Percentiles rank a stretch among this genome's conserved stretches.
phyloP scores from a whole-genome alignment of 2,329 filamentous ascomycete genomes.

The Botryotinia convoluta region DNA sequence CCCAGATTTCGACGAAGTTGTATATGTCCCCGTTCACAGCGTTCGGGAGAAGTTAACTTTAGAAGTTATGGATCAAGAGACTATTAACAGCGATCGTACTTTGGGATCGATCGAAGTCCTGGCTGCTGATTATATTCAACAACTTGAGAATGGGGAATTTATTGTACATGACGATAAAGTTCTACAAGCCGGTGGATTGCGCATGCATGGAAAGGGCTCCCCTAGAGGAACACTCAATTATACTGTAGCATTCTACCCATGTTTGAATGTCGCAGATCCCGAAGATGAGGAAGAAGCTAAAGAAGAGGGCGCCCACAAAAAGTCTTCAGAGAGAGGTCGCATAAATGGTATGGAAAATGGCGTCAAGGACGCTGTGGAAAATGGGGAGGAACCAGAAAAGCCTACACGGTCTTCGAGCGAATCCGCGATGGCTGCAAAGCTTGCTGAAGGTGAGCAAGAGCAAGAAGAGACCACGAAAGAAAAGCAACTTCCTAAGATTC shows the following conservation, averaged over 20 bases:
- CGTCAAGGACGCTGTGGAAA: slow-evolving; percentile 21
- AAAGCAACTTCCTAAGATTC: slow-evolving; percentile 70
- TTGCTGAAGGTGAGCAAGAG: slow-evolving; percentile 37
- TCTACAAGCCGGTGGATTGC: slow-evolving; percentile 63
- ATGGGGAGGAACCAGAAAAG: slow-evolving; percentile 38
- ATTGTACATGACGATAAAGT: slow-evolving; percentile 74
- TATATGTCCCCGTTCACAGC: slow-evolving; percentile 90
- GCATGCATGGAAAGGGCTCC: slow-evolving; percentile 68
- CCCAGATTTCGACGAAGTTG: slow-evolving; percentile 91
- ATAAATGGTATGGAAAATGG: slow-evolving; percentile 30
- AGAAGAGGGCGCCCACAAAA: slow-evolving; percentile 45
- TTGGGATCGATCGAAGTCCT: slow-evolving; percentile 78
- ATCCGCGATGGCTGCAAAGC: slow-evolving; percentile 30
- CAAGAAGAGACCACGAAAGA: slow-evolving; percentile 47
- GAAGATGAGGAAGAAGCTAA: slow-evolving; percentile 85
- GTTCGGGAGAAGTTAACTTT: slow-evolving; percentile 77
- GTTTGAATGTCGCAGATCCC: slow-evolving; percentile 81
- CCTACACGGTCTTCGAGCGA: slow-evolving; percentile 42
- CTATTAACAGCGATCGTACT: slow-evolving; percentile 83
- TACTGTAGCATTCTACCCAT: slow-evolving; percentile 86
- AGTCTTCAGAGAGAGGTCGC: slow-evolving; percentile 30
- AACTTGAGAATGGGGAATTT: slow-evolving; percentile 79
- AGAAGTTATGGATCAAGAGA: slow-evolving; percentile 97
- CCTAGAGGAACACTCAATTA: slow-evolving; percentile 80
- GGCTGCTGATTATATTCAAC: slow-evolving; percentile 73